A percentile compares a stretch with the other conserved stretches of the same genome.
Evolutionary conservation across 2,329 filamentous ascomycete genomes (phyloP).

Genomic region (Madurella mycetomatis): DNA sequence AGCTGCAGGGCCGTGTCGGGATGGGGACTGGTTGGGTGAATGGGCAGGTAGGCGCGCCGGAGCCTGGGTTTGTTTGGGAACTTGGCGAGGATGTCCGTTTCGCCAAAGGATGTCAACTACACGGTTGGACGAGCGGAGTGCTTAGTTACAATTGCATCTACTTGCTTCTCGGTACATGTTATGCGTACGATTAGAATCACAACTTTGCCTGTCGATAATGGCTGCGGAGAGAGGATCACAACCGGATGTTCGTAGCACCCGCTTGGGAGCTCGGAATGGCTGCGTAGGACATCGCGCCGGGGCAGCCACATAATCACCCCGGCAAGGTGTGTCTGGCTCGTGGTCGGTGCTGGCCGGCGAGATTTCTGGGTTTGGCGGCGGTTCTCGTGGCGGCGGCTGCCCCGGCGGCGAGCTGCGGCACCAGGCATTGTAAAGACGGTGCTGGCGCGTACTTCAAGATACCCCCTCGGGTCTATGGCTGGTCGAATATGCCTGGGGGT

Average conservation of each 20-base stretch:
- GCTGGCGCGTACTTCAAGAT: no score
- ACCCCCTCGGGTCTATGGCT: no score
- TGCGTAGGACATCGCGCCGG: not conserved
- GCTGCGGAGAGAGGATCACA: not conserved
- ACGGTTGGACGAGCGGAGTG: not conserved
- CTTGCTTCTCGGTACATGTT: no score
- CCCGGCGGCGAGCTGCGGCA: no score
- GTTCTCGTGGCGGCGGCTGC: no score
- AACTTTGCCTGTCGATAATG: not conserved
- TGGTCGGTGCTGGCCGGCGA: no score
- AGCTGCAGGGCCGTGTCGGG: not conserved
- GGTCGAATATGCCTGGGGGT: no score
- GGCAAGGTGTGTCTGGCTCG: not conserved
- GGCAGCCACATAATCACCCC: slow-evolving; percentile 4
- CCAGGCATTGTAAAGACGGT: no score
- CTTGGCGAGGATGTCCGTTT: not conserved
- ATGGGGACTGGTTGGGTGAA: not conserved
- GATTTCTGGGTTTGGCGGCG: no score
- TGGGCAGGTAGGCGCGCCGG: not conserved
- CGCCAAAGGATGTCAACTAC: not conserved
- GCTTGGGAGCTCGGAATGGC: not conserved
- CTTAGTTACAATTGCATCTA: not conserved
- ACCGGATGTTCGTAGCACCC: slow-evolving; percentile 2
- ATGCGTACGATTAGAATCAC: not conserved
- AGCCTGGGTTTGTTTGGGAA: not conserved